Evolutionary conservation across 768 basidiomycete species (phyloP).

Genomic region (Kwoniella europaea): DNA sequence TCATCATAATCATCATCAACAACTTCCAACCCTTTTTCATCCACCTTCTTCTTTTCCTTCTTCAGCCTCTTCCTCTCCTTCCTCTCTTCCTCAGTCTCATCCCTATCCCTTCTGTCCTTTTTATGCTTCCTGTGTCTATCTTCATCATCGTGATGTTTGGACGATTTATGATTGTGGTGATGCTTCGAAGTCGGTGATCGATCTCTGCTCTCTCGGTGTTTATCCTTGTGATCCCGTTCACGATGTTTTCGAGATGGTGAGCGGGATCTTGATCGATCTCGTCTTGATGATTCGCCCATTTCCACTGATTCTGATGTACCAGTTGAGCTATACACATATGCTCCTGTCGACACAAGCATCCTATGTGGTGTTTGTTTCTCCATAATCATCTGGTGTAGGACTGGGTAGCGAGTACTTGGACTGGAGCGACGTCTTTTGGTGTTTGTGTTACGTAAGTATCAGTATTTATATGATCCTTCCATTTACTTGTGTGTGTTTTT

Average conservation of each 20-base stretch:
- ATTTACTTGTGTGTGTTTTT: too few relatives aligned
- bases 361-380: too few relatives aligned
- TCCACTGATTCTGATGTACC: background rate
- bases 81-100: slow-evolving; percentile 45
- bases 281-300: slow-evolving; percentile 27
- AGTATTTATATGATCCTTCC: background rate
- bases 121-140: slow-evolving; percentile 29
- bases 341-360: background rate
- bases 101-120: slow-evolving; percentile 47
- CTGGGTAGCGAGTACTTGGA: too few relatives aligned
- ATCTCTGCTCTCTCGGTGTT: slow-evolving; percentile 12
- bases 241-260: slow-evolving; percentile 22
- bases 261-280: slow-evolving; percentile 22
- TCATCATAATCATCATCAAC: slow-evolving; percentile 75
- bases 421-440: slow-evolving; percentile 12
- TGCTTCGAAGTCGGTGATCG: slow-evolving; percentile 16
- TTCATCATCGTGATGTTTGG: slow-evolving; percentile 17
- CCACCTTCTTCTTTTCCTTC: slow-evolving; percentile 57
- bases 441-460: background rate
- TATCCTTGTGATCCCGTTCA: slow-evolving; percentile 2
- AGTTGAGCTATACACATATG: background rate
- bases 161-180: slow-evolving; percentile 13
- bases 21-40: slow-evolving; percentile 59
- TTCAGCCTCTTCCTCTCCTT: slow-evolving; percentile 45
- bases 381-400: too few relatives aligned